Base-by-base conservation (phyloP, 78 protist genomes). In the Dictyostelium purpureum region DNA sequence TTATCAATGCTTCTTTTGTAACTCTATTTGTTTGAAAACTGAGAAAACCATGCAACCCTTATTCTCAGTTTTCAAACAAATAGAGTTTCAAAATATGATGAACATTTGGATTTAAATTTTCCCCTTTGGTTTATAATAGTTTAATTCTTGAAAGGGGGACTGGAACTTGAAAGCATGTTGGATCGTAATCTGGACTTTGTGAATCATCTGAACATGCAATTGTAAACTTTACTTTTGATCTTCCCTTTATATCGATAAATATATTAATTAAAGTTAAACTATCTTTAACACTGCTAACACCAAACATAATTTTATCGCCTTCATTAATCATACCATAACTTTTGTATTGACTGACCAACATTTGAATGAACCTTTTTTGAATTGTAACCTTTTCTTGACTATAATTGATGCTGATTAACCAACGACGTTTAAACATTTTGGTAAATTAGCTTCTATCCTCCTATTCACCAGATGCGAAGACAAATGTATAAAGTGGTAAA, bases 151-250 rank as follows among this genome's bases (percentile, higher is more conserved):
- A 61, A 16, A 97, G 78, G n/a, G 89, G 96, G 75, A 93, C 94
- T n/a, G 98, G 98, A 2, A 77, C 89, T 42, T 80, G 88, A 43
- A 96, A 96, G 71, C 98, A 97, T 2, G 97, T 97, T 67, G 98
- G 98, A 87, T 97, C 95, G 51, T 88, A 97, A 56, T 87, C 96
- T 19, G 75, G 87, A 4, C 95, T 89, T 79, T 90, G 78, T 6
- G 98, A 96, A 75, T 97, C 97, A 37, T 96, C 97, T 14, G 95
- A 70, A 54, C 79, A 87, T 5, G 93, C 96, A 19, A 97, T 16
- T 9, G 81, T 47, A 59, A 95, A 96, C 18, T 82, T 19, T n/a
- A 11, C 57, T 47, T 76, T 76, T 61, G 81, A 76, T 33, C 81
- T 26, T 28, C 67, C n/a, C 6, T n/a, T 2, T 19, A 79, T 43